phyloP scores from a whole-genome alignment of 805 yeast species.

The Saccharomycopsis fermentans region DNA sequence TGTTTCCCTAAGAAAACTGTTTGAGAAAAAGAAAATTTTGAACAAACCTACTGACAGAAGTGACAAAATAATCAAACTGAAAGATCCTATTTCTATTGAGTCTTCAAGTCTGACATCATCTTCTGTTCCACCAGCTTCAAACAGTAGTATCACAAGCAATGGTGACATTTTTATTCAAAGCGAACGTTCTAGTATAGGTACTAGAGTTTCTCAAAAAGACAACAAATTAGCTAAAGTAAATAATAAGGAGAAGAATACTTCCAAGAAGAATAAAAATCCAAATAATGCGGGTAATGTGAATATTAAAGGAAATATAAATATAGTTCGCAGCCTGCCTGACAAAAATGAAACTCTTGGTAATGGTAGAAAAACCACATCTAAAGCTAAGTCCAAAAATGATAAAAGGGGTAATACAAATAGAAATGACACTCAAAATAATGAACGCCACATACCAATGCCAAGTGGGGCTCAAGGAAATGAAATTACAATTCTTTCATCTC shows the following conservation, averaged over 20 bases:
- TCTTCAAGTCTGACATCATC: neutral
- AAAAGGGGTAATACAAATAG: neutral
- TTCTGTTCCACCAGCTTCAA: neutral
- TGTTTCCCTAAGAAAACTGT: conserved; percentile 2
- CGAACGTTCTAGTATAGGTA: neutral
- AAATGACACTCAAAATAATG: neutral
- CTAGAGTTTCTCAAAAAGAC: neutral
- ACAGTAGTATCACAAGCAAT: neutral
- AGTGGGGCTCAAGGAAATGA: neutral
- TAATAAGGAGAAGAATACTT: neutral
- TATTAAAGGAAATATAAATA: neutral
- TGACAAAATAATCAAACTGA: neutral
- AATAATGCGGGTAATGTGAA: neutral
- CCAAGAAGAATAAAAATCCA: neutral
- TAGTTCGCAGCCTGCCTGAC: neutral
- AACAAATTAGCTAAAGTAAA: neutral
- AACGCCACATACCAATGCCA: neutral
- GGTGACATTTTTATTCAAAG: neutral
- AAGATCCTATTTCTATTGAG: neutral
- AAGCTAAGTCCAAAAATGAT: neutral
- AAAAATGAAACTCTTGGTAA: neutral
- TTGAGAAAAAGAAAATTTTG: neutral
- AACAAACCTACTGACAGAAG: no score
- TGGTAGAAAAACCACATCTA: neutral
- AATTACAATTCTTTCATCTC: neutral